Percentiles rank a stretch among this genome's conserved stretches.
phyloP scores from a whole-genome alignment of 2,329 filamentous ascomycete species.

The Ramularia endophylla region DNA sequence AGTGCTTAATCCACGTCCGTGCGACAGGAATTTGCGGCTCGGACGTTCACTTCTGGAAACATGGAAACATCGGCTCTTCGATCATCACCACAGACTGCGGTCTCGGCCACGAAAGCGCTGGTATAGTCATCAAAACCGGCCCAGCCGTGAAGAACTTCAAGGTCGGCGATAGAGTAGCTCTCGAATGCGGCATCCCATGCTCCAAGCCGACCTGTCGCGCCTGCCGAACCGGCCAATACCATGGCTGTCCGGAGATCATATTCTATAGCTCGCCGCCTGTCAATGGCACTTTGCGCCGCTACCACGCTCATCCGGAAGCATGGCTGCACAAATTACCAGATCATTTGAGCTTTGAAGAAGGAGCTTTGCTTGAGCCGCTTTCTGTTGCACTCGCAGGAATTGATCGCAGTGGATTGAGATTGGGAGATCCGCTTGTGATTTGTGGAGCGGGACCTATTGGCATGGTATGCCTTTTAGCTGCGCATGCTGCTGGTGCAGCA shows the following conservation, averaged over 20 bases:
- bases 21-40: slow-evolving; percentile 31
- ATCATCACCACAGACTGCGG: slow-evolving; percentile 18
- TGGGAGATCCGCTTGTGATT: slow-evolving; percentile 36
- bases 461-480: slow-evolving; percentile 36
- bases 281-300: slow-evolving; percentile 27
- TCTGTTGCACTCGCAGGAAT: slow-evolving; percentile 43
- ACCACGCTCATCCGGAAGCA: slow-evolving; percentile 27
- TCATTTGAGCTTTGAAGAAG: slow-evolving; percentile 37
- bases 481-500: slow-evolving; percentile 40
- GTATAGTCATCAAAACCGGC: slow-evolving; percentile 22
- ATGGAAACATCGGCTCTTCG: slow-evolving; percentile 25
- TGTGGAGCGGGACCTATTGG: slow-evolving; percentile 35
- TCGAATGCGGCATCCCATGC: slow-evolving; percentile 31
- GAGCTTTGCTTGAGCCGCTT: slow-evolving; percentile 44
- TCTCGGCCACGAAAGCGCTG: slow-evolving; percentile 29
- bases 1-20: slow-evolving; percentile 28
- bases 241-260: slow-evolving; percentile 25
- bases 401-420: slow-evolving; percentile 33
- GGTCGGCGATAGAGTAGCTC: slow-evolving; percentile 28
- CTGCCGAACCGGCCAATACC: slow-evolving; percentile 28
- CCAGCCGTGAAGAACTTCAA: slow-evolving; percentile 18
- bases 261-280: slow-evolving; percentile 29
- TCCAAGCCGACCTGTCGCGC: slow-evolving; percentile 23
- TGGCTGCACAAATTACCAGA: slow-evolving; percentile 34
- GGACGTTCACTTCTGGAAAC: slow-evolving; percentile 31